Evolutionary conservation across 257 asterid species (phyloP).

Genomic region (Plantago ovata): DNA sequence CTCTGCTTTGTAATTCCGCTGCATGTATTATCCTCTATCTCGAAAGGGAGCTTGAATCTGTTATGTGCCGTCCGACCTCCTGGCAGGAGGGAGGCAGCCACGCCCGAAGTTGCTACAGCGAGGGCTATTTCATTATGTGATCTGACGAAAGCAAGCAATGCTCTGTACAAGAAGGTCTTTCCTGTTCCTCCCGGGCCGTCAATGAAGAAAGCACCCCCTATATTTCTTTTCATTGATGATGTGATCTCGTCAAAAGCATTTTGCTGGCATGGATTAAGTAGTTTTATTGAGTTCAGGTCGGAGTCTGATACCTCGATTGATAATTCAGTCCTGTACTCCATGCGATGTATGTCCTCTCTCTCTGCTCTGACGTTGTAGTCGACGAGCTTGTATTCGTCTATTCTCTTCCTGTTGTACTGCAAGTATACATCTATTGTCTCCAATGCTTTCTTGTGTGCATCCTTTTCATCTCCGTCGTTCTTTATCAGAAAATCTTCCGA

Average conservation of each 20-base stretch:
- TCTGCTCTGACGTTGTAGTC: no score
- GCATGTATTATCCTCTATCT: background rate
- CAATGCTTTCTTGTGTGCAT: background rate
- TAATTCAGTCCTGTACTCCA: background rate
- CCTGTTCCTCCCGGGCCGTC: background rate
- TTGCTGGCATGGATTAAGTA: background rate
- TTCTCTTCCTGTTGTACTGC: background rate
- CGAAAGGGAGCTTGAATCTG: background rate
- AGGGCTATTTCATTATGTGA: background rate
- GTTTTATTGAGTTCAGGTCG: background rate
- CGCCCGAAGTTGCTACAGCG: background rate
- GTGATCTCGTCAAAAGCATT: background rate
- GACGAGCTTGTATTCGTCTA: background rate
- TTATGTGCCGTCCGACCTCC: background rate
- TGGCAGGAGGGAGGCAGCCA: background rate
- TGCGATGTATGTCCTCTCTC: background rate
- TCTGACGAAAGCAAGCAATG: background rate
- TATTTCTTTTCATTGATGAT: background rate
- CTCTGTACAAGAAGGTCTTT: background rate
- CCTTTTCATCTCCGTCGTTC: background rate
- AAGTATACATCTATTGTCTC: background rate
- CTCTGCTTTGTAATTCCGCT: no score
- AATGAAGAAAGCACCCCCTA: background rate
- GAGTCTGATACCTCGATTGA: no score
- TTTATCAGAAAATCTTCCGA: background rate